A percentile compares a stretch with the other conserved stretches of the same genome.
Conservation (phyloP, 345 rosid genomes). For the Toxicodendron radicans region DNA sequence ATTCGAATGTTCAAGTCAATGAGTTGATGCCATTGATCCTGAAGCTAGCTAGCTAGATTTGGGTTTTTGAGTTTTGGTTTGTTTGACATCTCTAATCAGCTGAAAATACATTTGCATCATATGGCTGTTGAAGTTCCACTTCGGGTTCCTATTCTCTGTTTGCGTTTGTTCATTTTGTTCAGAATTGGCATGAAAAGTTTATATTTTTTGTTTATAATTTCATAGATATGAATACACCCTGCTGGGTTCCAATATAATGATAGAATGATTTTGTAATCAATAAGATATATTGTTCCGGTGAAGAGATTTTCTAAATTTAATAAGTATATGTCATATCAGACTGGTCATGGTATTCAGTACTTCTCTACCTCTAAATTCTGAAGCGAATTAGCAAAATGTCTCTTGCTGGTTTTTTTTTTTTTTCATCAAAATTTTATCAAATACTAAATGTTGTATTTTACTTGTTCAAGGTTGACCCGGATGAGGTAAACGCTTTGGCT, state of each 20-base stretch:
- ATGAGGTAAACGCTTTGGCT: constrained; percentile 63
- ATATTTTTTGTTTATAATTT: background rate
- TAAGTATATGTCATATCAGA: background rate
- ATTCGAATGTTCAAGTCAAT: background rate
- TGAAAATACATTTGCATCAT: background rate
- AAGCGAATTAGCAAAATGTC: background rate
- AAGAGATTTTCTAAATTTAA: background rate
- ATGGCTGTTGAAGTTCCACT: background rate
- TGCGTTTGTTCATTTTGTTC: background rate
- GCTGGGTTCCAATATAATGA: background rate
- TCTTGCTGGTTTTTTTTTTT: background rate
- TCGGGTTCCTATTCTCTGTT: too few relatives aligned
- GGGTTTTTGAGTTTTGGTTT: background rate
- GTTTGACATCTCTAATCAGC: background rate
- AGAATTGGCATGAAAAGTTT: background rate
- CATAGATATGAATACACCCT: background rate
- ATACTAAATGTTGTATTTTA: background rate
- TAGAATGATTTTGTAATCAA: background rate
- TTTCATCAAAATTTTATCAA: background rate
- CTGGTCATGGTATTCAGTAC: too few relatives aligned
- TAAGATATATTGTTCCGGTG: background rate
- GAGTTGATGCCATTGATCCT: background rate
- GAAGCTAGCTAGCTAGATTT: background rate
- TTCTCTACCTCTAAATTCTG: too few relatives aligned
- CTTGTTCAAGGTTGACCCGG: constrained; percentile 52